phyloP scores from a whole-genome alignment of 192 early-diverging fungal species.

The Geosiphon pyriformis region DNA sequence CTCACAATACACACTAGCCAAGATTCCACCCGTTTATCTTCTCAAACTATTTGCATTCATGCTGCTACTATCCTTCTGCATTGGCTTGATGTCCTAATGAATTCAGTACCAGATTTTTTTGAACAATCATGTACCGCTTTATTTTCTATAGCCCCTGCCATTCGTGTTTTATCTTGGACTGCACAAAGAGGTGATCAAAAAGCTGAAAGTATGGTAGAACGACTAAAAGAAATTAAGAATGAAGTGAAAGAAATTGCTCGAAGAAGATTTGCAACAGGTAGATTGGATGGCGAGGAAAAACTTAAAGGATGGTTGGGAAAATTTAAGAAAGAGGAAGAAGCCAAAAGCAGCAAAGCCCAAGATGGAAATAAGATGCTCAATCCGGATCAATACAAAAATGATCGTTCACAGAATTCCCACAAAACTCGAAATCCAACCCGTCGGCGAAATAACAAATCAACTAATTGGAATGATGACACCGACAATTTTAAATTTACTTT shows the following conservation, averaged over 20 bases:
- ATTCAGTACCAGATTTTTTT: constrained; percentile 15
- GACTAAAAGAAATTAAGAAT: constrained; percentile 21
- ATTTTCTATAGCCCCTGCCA: constrained; percentile 20
- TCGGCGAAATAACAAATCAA: not conserved
- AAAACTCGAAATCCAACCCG: not conserved
- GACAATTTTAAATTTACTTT: constrained; percentile 18
- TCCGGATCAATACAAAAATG: constrained; percentile 7
- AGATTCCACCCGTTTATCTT: constrained; percentile 7
- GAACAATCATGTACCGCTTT: constrained; percentile 24
- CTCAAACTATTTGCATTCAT: constrained; percentile 24
- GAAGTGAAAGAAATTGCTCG: constrained; percentile 21
- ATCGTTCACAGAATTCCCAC: not conserved
- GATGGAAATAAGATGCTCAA: not conserved
- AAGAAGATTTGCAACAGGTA: constrained; percentile 8
- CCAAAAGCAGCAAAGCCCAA: constrained; percentile 8
- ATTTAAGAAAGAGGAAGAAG: constrained; percentile 5
- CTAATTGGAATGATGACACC: not conserved
- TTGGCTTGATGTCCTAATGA: constrained; percentile 23
- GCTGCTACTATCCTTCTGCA: constrained; percentile 24
- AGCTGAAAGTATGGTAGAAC: constrained; percentile 15
- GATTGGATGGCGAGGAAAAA: constrained; percentile 22
- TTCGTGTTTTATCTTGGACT: constrained; percentile 22
- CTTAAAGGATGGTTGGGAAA: constrained; percentile 8
- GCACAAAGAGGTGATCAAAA: constrained; percentile 21
- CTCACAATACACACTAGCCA: not conserved